Evolutionary conservation across 2,329 filamentous ascomycete genomes (phyloP), one percentile per base, ranked within the genome.

Genomic region (Pyricularia sp.): DNA sequence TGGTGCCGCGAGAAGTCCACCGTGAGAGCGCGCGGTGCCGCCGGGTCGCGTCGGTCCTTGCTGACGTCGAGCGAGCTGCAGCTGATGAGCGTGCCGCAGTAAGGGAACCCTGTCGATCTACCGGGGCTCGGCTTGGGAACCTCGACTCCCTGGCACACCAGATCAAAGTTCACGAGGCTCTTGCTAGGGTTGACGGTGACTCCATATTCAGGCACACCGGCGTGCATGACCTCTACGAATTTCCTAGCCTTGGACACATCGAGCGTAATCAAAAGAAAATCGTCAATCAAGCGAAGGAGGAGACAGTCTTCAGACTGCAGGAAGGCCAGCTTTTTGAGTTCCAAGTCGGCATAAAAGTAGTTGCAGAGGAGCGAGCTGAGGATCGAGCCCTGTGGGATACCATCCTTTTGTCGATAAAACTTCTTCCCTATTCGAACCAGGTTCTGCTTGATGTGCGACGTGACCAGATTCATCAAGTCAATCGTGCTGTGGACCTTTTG

Each of bases 361-460:
- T 93, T 98, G 82, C 95, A 98, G 5, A 99, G 83, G 59, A 93
- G 83, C 63, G 90, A 92, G 0, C 94, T 97, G 5, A 99, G 77
- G 1, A 97, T 86, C 0, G 94, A 97, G 9, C 95, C 95, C 77
- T 99, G 95, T 0, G 95, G 94, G 58, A 99, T 98, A 17, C 95
- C 95, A 26, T 85, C 82, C 77, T 89, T 94, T 77, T 99, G 95
- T 28, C 92, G 87, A 77, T 95, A 97, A 77, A 89, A 93, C 73
- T 90, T 92, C 79, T 93, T 94, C 65, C 93, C 94, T 58, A 98
- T 90, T 75, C 92, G 93, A 75, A 99, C 88, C 30, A 97, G 82
- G 75, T 98, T 97, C 70, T 89, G 84, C 71, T 89, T 84, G n/a
- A 99, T 86, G 75, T 99, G 95, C 72, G 94, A 86, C 23, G 85